These are phyloP conservation scores for Parsonsia alboflavescens DNA, from an alignment of 257 asterid genomes.

Conservation along the genomic window DNA sequence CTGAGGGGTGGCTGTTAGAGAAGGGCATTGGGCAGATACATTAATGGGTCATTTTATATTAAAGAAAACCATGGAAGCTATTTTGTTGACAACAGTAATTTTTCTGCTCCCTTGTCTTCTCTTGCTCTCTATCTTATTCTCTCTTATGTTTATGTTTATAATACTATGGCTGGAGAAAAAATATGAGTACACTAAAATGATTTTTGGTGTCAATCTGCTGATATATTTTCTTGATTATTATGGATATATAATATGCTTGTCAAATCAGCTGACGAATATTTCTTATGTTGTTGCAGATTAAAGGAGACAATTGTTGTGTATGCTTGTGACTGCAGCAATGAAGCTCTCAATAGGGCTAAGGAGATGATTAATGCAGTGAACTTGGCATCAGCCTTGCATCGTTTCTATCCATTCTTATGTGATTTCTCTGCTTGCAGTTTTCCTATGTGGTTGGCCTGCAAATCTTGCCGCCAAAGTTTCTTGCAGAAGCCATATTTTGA, in stretches of 20 bases:
- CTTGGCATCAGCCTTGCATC: constrained; percentile 35
- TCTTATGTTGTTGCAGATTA: constrained; percentile 36
- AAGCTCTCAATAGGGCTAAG: constrained; percentile 77
- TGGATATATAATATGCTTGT: not conserved
- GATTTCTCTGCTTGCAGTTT: constrained; percentile 59
- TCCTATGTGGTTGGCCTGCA: constrained; percentile 72
- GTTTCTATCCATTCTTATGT: constrained; percentile 62
- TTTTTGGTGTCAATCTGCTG: not conserved
- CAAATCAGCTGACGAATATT: not conserved
- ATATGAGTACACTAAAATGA: not conserved
- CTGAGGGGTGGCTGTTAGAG: not conserved
- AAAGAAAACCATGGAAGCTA: not conserved
- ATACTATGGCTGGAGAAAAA: not conserved
- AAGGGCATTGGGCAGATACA: not conserved
- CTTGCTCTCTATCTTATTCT: not conserved
- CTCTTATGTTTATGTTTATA: not conserved
- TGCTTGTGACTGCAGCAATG: constrained; percentile 85
- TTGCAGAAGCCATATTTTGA: constrained; percentile 24
- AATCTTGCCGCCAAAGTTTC: constrained; percentile 37
- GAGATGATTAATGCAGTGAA: constrained; percentile 49
- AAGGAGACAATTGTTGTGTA: constrained; percentile 48
- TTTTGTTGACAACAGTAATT: not conserved
- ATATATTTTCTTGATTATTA: not conserved
- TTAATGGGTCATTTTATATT: not conserved
- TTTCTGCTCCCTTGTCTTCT: not conserved